phyloP scores from a whole-genome alignment of 257 asterid species.

The Eustoma russellianum region DNA sequence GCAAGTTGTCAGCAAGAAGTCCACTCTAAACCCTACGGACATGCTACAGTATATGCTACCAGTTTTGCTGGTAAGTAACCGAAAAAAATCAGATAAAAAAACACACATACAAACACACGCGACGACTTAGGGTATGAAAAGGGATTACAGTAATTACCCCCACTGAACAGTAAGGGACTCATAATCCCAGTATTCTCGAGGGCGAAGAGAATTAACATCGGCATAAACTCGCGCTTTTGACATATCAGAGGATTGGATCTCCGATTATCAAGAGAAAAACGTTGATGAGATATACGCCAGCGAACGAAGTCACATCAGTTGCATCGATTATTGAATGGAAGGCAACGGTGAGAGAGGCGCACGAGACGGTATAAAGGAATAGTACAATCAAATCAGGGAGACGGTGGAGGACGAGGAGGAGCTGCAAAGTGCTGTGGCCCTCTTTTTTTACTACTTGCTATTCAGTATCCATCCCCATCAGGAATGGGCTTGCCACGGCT shows the following conservation, averaged over 20 bases:
- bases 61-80: background rate
- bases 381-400: conserved; percentile 28
- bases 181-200: conserved; percentile 64
- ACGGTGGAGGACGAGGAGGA: conserved; percentile 3
- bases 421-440: conserved; percentile 5
- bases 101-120: no score
- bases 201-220: conserved; percentile 54
- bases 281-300: conserved; percentile 9
- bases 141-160: conserved; percentile 39
- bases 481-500: no score
- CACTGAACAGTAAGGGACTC: conserved; percentile 61
- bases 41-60: background rate
- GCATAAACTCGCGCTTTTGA: conserved; percentile 62
- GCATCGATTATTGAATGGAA: conserved; percentile 13
- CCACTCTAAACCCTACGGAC: background rate
- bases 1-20: background rate
- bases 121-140: background rate
- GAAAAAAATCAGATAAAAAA: background rate
- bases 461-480: no score
- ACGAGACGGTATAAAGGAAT: conserved; percentile 18
- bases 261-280: conserved; percentile 15
- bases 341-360: conserved; percentile 30
- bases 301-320: conserved; percentile 5
- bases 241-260: conserved; percentile 41
- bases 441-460: background rate